Evolutionary conservation across 768 basidiomycete species (phyloP), one percentile per base, ranked within the genome.

Genomic region (Pisolithus microcarpus): DNA sequence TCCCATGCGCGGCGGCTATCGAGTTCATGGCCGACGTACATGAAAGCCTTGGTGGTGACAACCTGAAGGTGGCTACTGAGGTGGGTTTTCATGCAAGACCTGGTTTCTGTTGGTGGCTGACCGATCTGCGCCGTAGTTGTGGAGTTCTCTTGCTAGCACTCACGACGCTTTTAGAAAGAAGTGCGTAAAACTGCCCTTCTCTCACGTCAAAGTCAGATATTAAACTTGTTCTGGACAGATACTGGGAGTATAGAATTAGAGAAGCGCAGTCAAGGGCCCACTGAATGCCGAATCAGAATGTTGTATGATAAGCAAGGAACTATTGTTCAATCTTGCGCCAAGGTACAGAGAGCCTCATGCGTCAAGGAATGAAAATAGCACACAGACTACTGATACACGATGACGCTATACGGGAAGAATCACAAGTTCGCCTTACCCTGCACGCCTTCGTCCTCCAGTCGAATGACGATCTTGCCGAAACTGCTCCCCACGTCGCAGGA

Each of bases 11-110:
- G 5, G 74, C 82, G 19, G 93, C 93, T 8, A 71, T 94, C 43
- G 92, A 95, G 65, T 91, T 93, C 65, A 56, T 91, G 54, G 92
- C 91, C 0, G 90, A 94, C 60, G 74, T 83, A 2, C 75, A 81
- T 58, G 85, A 85, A 68, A 73, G 36, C 34, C 74, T 75, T 48
- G 81, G 77, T n/a, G 72, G 74, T 26, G 72, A 75, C 10, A 69
- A 67, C 38, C 59, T 76, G 0, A 50, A 69, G 49, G 75, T 72
- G 59, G 82, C 80, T 3, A 69, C 69, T 10, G 72, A 78, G 72
- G 80, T 84, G 54, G 51, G 63, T 38, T 38, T 18, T 34, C 34
- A 11, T 34, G 4, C 34, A 8, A 18, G 44, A 38, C 19, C 21
- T 51, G 30, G 31, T 13, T 38, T 54, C 36, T 38, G 54, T 48